A percentile compares a stretch with the other conserved stretches of the same genome.
phyloP scores from a whole-genome alignment of 2,329 filamentous ascomycete species.

The Didymella glomerata region DNA sequence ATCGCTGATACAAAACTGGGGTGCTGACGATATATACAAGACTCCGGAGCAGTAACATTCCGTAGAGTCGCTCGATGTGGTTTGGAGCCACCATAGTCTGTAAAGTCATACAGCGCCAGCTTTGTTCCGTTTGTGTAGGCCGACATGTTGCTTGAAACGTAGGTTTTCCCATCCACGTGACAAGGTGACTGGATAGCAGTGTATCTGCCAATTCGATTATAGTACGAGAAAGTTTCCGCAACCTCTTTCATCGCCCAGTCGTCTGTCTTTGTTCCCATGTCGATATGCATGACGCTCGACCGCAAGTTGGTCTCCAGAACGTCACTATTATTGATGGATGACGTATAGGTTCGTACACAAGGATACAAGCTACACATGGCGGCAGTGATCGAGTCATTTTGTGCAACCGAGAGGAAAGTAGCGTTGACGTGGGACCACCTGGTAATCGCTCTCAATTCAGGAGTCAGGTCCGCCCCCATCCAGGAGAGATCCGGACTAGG shows the following conservation, averaged over 20 bases:
- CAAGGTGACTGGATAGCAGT: not conserved
- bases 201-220: not conserved
- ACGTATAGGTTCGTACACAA: not conserved
- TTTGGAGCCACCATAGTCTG: not conserved
- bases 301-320: not conserved
- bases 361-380: conserved; percentile 8
- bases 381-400: not conserved
- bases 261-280: not conserved
- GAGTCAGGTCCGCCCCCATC: not conserved
- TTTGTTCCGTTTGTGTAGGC: not conserved
- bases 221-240: too few relatives aligned
- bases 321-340: not conserved
- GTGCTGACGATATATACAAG: not conserved
- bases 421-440: conserved; percentile 10
- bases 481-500: not conserved
- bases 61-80: not conserved
- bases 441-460: not conserved
- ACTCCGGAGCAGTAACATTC: not conserved
- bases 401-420: not conserved
- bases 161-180: not conserved
- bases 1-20: not conserved
- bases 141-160: not conserved
- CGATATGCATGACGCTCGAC: not conserved
- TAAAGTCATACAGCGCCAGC: not conserved
- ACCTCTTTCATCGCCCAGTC: too few relatives aligned